A percentile compares a stretch with the other conserved stretches of the same genome.
Evolutionary conservation across 371 early-diverging fungal species (phyloP).

Genomic region (Dichotomocladium elegans): DNA sequence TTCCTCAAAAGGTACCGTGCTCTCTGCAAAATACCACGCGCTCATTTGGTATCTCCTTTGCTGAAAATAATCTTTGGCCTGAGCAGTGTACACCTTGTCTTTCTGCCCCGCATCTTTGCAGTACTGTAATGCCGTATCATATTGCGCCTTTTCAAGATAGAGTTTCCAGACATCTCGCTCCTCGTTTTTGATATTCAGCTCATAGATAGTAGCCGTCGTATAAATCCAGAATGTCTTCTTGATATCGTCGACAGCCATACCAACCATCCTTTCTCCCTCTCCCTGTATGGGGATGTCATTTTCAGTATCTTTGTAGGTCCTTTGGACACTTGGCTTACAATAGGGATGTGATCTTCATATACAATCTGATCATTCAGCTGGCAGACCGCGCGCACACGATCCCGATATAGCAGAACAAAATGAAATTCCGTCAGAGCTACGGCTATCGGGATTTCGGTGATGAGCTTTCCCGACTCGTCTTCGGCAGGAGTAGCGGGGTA

Average conservation of each 20-base stretch:
- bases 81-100: slow-evolving; percentile 74
- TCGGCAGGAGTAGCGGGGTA: slow-evolving; percentile 55
- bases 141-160: slow-evolving; percentile 71
- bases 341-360: slow-evolving; percentile 72
- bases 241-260: slow-evolving; percentile 68
- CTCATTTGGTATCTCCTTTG: slow-evolving; percentile 70
- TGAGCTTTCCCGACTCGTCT: slow-evolving; percentile 31
- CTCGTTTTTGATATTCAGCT: slow-evolving; percentile 84
- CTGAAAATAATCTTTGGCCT: slow-evolving; percentile 82
- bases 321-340: slow-evolving; percentile 37
- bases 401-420: slow-evolving; percentile 74
- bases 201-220: slow-evolving; percentile 75
- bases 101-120: slow-evolving; percentile 74
- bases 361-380: slow-evolving; percentile 77
- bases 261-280: slow-evolving; percentile 54
- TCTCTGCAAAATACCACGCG: slow-evolving; percentile 84
- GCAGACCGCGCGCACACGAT: slow-evolving; percentile 72
- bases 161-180: slow-evolving; percentile 91
- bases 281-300: slow-evolving; percentile 21
- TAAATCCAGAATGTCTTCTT: slow-evolving; percentile 89
- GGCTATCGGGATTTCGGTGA: slow-evolving; percentile 64
- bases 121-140: slow-evolving; percentile 71
- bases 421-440: slow-evolving; percentile 87
- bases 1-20: slow-evolving; percentile 81
- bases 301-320: neutral